phyloP scores from a whole-genome alignment of 163 green algal species.

The Prototheca wickerhamii region DNA sequence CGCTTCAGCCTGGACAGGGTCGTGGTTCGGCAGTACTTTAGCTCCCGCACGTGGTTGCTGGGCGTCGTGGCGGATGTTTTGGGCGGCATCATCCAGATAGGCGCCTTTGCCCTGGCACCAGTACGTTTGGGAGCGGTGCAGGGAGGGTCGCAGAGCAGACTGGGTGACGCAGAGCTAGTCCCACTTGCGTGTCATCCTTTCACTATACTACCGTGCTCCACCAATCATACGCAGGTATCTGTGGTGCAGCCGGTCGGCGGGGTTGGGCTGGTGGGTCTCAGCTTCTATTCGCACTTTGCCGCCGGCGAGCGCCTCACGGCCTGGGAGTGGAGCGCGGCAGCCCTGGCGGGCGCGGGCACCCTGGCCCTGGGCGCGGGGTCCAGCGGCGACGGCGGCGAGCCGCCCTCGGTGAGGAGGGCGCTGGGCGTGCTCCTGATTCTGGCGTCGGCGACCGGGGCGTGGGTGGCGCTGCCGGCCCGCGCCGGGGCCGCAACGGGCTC shows the following conservation, averaged over 20 bases:
- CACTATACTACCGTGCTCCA: neutral
- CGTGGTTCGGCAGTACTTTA: constrained; percentile 51
- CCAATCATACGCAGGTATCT: constrained; percentile 45
- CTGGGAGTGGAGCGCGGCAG: constrained; percentile 55
- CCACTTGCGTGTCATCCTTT: neutral
- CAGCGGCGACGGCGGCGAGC: neutral
- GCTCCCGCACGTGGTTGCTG: constrained; percentile 40
- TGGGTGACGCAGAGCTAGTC: neutral
- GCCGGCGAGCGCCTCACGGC: constrained; percentile 42
- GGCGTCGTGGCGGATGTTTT: constrained; percentile 50
- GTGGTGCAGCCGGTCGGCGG: constrained; percentile 66
- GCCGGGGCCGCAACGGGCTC: constrained; percentile 9
- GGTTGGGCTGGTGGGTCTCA: constrained; percentile 59
- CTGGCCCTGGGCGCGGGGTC: constrained; percentile 37
- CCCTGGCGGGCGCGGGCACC: constrained; percentile 38
- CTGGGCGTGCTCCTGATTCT: constrained; percentile 16
- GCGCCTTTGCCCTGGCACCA: constrained; percentile 49
- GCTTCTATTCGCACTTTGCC: constrained; percentile 65
- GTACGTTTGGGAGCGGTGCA: constrained; percentile 16
- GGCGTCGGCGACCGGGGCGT: neutral
- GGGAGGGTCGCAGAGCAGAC: neutral
- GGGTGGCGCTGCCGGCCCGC: constrained; percentile 5
- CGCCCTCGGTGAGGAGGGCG: constrained; percentile 10
- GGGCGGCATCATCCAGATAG: constrained; percentile 52
- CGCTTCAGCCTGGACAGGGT: constrained; percentile 36